These are phyloP conservation scores for Globisporangium recalcitrans DNA, from an alignment of 352 stramenopile genomes.

Conservation along the genomic window DNA sequence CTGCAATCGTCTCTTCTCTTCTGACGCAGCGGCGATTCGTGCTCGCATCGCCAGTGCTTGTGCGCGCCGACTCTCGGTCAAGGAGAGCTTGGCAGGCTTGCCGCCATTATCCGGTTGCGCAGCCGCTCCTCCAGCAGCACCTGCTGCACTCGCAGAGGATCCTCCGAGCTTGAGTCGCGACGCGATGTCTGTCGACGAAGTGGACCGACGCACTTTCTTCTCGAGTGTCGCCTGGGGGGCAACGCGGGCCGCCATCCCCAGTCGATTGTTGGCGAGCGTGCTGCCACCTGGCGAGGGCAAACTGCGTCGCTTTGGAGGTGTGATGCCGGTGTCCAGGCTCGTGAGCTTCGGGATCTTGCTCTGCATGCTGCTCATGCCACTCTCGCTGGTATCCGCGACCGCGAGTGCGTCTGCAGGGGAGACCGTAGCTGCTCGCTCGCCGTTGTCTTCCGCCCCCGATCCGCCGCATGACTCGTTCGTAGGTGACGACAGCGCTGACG, in stretches of 20 bases:
- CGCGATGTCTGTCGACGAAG: conserved; percentile 3
- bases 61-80: conserved; percentile 25
- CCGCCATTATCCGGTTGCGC: conserved; percentile 8
- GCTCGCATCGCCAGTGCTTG: conserved; percentile 33
- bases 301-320: conserved; percentile 23
- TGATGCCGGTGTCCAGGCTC: conserved; percentile 10
- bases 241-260: conserved; percentile 42
- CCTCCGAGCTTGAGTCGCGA: conserved; percentile 15
- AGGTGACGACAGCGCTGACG: background rate
- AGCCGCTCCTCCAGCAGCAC: background rate
- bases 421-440: conserved; percentile 14
- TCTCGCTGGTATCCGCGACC: background rate
- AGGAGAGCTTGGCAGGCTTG: conserved; percentile 26
- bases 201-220: conserved; percentile 14
- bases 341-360: conserved; percentile 15
- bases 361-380: background rate
- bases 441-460: conserved; percentile 14
- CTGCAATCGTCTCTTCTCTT: conserved; percentile 23
- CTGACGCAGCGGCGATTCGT: conserved; percentile 23
- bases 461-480: conserved; percentile 15
- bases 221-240: conserved; percentile 15
- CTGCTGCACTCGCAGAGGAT: background rate
- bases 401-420: conserved; percentile 1
- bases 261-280: conserved; percentile 19
- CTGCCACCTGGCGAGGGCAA: conserved; percentile 13